These are phyloP conservation scores for Salvia rosmarinus DNA, from an alignment of 257 asterid genomes.

Conservation along the genomic window DNA sequence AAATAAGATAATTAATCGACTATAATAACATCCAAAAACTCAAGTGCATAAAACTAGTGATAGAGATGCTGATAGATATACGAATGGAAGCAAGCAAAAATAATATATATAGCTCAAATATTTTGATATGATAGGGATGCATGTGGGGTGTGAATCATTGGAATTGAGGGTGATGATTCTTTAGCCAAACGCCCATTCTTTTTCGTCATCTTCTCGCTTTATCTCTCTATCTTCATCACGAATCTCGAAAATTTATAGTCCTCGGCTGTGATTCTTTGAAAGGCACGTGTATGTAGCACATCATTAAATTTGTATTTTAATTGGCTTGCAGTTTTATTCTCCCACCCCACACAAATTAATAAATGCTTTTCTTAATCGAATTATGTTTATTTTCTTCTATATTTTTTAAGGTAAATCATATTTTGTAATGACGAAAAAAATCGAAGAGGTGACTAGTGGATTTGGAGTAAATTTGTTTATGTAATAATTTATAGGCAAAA, in stretches of 20 bases:
- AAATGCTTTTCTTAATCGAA: too few species aligned
- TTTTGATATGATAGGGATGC: conserved; percentile 23
- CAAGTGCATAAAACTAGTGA: background rate
- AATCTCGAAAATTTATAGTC: conserved; percentile 14
- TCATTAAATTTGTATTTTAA: background rate
- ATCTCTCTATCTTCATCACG: conserved; percentile 30
- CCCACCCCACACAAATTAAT: too few species aligned
- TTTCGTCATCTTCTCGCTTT: background rate
- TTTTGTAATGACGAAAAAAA: too few species aligned
- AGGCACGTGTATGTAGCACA: conserved; percentile 10
- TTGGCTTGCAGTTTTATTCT: background rate
- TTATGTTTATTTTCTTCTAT: too few species aligned
- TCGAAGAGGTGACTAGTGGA: too few species aligned
- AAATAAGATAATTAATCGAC: too few species aligned
- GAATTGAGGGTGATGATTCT: conserved; percentile 6
- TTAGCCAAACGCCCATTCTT: conserved; percentile 25
- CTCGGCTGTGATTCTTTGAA: background rate
- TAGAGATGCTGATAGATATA: background rate
- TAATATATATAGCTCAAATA: background rate
- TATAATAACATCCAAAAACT: too few species aligned
- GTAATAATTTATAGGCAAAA: too few species aligned
- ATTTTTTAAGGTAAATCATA: too few species aligned
- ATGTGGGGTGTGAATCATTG: conserved; percentile 18
- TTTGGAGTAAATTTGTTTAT: too few species aligned
- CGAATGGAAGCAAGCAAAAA: background rate